Percentiles rank a stretch among this genome's conserved stretches.
These are phyloP conservation scores for Hemileccinum rubropunctum DNA, from an alignment of 768 basidiomycete genomes.

Conservation along the genomic window DNA sequence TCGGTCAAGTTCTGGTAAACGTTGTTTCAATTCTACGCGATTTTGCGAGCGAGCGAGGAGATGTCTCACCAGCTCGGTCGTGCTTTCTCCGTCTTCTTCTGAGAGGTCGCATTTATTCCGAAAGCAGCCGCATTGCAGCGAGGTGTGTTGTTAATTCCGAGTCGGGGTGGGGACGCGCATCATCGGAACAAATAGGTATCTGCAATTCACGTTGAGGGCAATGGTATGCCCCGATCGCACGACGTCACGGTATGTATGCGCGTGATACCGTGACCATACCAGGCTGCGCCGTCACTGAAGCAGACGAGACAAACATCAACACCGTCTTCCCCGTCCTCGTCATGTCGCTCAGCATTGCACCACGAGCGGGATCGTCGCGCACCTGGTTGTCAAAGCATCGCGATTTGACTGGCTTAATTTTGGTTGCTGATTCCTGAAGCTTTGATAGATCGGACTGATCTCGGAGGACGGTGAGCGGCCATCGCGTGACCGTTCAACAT, in stretches of 20 bases:
- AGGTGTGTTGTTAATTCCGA: constrained; percentile 73
- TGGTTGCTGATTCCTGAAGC: constrained; percentile 56
- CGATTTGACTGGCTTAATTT: constrained; percentile 70
- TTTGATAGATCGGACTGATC: constrained; percentile 48
- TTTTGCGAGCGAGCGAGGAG: too few species aligned
- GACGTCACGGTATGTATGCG: constrained; percentile 66
- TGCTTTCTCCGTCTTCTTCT: constrained; percentile 91
- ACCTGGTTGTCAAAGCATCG: constrained; percentile 97
- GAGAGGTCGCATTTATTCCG: constrained; percentile 79
- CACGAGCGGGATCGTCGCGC: constrained; percentile 4
- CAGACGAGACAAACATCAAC: constrained; percentile 88
- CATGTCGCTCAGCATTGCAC: neutral
- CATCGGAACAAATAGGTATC: constrained; percentile 97
- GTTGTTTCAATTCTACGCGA: too few species aligned
- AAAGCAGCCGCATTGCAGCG: too few species aligned
- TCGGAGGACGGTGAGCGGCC: constrained; percentile 44
- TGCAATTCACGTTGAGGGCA: constrained; percentile 72
- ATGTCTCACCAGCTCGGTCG: constrained; percentile 82
- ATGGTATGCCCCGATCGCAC: constrained; percentile 71
- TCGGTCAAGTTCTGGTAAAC: too few species aligned
- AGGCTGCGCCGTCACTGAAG: constrained; percentile 92
- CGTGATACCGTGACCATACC: constrained; percentile 70
- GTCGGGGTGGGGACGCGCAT: constrained; percentile 76
- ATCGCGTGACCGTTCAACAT: constrained; percentile 7
- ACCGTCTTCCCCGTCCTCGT: constrained; percentile 68